A percentile compares a stretch with the other conserved stretches of the same genome.
Conservation (phyloP, 1,139 yeast genomes). For the Suhomyces anneliseae region DNA sequence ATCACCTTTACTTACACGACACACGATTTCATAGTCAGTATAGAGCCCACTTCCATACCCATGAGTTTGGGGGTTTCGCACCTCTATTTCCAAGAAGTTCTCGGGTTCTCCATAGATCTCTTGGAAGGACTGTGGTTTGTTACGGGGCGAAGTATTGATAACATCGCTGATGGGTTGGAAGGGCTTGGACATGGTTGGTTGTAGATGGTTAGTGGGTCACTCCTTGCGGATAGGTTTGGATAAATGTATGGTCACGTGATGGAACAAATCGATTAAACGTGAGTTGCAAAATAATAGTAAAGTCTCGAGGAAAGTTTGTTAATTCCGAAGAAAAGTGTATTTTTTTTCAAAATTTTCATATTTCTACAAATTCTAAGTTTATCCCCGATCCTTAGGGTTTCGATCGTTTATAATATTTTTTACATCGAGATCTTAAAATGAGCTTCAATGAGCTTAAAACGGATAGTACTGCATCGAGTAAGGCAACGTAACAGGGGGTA, state of each 20-base stretch:
- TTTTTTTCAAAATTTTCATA: too few species aligned
- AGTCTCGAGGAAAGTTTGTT: too few species aligned
- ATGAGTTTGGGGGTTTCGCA: constrained; percentile 77
- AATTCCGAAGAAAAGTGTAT: too few species aligned
- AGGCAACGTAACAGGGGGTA: too few species aligned
- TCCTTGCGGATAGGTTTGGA: neutral
- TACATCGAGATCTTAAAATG: too few species aligned
- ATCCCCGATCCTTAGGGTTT: too few species aligned
- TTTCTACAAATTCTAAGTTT: too few species aligned
- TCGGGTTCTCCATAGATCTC: constrained; percentile 95
- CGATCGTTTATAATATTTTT: too few species aligned
- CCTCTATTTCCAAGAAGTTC: constrained; percentile 87
- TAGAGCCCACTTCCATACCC: constrained; percentile 67
- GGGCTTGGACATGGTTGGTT: constrained; percentile 35
- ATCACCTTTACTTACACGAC: constrained; percentile 48
- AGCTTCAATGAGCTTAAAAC: too few species aligned
- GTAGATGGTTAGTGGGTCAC: neutral
- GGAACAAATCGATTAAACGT: too few species aligned
- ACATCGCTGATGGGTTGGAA: constrained; percentile 50
- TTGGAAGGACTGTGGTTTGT: constrained; percentile 66
- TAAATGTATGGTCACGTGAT: constrained; percentile 1
- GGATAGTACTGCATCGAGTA: too few species aligned
- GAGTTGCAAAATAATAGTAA: too few species aligned
- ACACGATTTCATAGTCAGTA: constrained; percentile 89
- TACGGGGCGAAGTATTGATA: constrained; percentile 34